Base-by-base conservation (phyloP, 2,329 filamentous ascomycete genomes). In the Sporothrix brasiliensis region DNA sequence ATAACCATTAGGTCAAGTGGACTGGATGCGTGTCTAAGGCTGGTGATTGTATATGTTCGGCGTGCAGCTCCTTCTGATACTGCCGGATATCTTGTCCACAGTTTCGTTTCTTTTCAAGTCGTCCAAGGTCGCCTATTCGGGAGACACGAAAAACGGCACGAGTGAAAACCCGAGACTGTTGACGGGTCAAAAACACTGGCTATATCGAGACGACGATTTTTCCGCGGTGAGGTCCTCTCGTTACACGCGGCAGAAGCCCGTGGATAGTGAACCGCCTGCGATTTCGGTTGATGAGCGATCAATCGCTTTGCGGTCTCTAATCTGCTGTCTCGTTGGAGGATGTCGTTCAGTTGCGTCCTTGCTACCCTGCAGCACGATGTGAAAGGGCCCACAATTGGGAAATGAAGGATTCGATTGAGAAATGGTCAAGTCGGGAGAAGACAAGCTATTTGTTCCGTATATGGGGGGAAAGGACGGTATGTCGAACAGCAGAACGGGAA, bases 161-260 rank as follows among this genome's bases (percentile, higher is more conserved):
- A 27, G 16, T n/a, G 4, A 34, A 13, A 34, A n/a, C 14, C 27
- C 10, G 44, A 50, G 21, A 50, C 16, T 24, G 24, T 50, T 41
- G 39, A 14, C 11, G n/a, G 21, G 44, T 27, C n/a, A 13, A 47
- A 63, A n/a, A n/a, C 3, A 41, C 16, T 21, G 16, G n/a, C 4
- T 54, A 24, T 27, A 13, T 27, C 27, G 21, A n/a, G 49, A 47
- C 4, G 41, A 58, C 6, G 21, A 16, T 34, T 21, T 54, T 49
- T 9, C 10, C 24, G 53, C 24, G 16, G 54, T 60, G 54, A 49
- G 14, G 13, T 34, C 44, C 24, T 53, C 54, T 60, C 54, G 53
- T 50, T 70, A 69, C 39, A 61, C 69, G 49, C 50, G 49, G 66
- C 52, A 66, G 30, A 63, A 56, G 66, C 66, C 65, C 70, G 68